These are phyloP conservation scores for Neurospora sp. DNA, from an alignment of 495 filamentous ascomycete species.

Conservation along the genomic window DNA sequence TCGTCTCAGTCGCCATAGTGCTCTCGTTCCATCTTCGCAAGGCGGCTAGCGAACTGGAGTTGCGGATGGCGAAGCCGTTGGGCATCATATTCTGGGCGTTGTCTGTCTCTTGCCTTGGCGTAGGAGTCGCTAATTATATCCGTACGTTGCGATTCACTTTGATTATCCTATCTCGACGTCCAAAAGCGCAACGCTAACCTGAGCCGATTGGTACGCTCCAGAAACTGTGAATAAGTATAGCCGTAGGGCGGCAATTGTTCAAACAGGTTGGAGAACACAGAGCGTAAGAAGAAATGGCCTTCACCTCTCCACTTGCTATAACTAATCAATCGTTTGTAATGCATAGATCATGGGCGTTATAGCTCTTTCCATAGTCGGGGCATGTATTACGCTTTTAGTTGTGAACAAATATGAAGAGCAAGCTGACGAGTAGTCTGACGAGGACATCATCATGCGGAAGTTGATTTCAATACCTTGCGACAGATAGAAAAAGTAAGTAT, in stretches of 20 bases:
- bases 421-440: slow-evolving; percentile 1
- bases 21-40: slow-evolving; percentile 85
- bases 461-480: neutral
- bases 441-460: neutral
- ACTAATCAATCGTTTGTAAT: slow-evolving; percentile 19
- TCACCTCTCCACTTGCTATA: neutral
- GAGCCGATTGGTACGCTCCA: neutral
- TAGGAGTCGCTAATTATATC: slow-evolving; percentile 79
- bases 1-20: slow-evolving; percentile 82
- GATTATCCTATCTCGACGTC: neutral
- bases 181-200: neutral
- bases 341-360: slow-evolving; percentile 57
- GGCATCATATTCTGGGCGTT: slow-evolving; percentile 84
- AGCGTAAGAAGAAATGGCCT: slow-evolving; percentile 36
- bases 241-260: slow-evolving; percentile 68
- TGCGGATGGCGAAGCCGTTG: slow-evolving; percentile 67
- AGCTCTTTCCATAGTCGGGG: slow-evolving; percentile 67
- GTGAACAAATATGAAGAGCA: slow-evolving; percentile 26
- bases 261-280: slow-evolving; percentile 91
- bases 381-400: slow-evolving; percentile 49
- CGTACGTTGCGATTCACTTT: slow-evolving; percentile 20
- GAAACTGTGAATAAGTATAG: slow-evolving; percentile 78
- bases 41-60: slow-evolving; percentile 58
- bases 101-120: slow-evolving; percentile 59
- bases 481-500: neutral